Percentiles rank a stretch among this genome's conserved stretches.
These are phyloP conservation scores for Hemerocallis citrina DNA, from an alignment of 106 monocot species.

Conservation along the genomic window DNA sequence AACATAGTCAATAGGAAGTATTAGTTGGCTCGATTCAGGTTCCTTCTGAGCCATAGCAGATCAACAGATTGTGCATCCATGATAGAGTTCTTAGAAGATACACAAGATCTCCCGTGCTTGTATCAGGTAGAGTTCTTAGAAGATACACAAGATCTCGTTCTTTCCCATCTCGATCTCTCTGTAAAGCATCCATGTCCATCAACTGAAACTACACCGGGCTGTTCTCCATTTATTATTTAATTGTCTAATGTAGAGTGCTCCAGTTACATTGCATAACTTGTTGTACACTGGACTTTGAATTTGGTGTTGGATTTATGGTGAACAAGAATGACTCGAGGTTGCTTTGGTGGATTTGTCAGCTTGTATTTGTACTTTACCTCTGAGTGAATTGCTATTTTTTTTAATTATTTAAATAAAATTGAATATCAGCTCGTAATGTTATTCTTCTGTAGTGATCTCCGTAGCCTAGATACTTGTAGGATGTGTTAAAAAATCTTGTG, in stretches of 20 bases:
- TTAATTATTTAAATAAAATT: too few relatives aligned
- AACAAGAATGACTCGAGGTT: not conserved
- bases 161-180: too few relatives aligned
- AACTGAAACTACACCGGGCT: not conserved
- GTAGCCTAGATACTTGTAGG: not conserved
- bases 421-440: too few relatives aligned
- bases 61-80: not conserved
- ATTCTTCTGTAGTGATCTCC: too few relatives aligned
- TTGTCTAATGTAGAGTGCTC: not conserved
- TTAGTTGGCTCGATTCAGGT: constrained; percentile 6
- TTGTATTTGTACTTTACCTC: constrained; percentile 1
- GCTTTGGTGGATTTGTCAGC: not conserved
- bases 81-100: not conserved
- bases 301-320: not conserved
- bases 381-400: constrained; percentile 1
- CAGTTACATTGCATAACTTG: not conserved
- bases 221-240: not conserved
- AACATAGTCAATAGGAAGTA: constrained; percentile 1
- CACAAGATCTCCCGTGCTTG: not conserved
- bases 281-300: not conserved
- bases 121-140: too few relatives aligned
- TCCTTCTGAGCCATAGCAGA: not conserved
- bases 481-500: too few relatives aligned
- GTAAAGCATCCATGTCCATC: not conserved
- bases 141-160: too few relatives aligned